These are phyloP conservation scores for Ascochyta lentis DNA, from an alignment of 2,329 filamentous ascomycete genomes.

Conservation along the genomic window DNA sequence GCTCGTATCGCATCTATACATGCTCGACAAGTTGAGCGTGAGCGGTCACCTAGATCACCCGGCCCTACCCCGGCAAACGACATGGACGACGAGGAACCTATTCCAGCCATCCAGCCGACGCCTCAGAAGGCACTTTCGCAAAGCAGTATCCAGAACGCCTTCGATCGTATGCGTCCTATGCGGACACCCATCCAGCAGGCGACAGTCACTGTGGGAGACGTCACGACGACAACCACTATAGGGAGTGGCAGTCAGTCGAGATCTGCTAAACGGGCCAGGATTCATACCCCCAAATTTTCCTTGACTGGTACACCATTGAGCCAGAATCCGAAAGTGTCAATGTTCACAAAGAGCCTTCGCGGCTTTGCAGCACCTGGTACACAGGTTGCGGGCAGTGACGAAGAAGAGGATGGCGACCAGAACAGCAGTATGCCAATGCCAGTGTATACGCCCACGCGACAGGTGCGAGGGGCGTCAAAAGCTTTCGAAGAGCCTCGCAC, in stretches of 20 bases:
- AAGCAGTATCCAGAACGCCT: slow-evolving; percentile 63
- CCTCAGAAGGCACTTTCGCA: slow-evolving; percentile 43
- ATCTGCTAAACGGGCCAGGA: slow-evolving; percentile 57
- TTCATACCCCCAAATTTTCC: slow-evolving; percentile 50
- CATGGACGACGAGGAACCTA: slow-evolving; percentile 30
- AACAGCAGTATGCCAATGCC: slow-evolving; percentile 24
- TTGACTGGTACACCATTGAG: slow-evolving; percentile 36
- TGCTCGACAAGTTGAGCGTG: slow-evolving; percentile 25
- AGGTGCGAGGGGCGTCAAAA: slow-evolving; percentile 13
- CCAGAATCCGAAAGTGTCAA: slow-evolving; percentile 36
- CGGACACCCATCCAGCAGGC: slow-evolving; percentile 69
- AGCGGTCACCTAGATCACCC: slow-evolving; percentile 17
- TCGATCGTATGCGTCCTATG: slow-evolving; percentile 69
- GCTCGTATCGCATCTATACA: slow-evolving; percentile 46
- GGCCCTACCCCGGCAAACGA: slow-evolving; percentile 14
- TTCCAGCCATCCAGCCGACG: slow-evolving; percentile 39
- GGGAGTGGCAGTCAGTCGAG: slow-evolving; percentile 55
- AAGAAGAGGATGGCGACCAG: slow-evolving; percentile 28
- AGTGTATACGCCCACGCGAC: slow-evolving; percentile 25
- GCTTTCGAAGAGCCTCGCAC: slow-evolving; percentile 23
- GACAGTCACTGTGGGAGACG: slow-evolving; percentile 76
- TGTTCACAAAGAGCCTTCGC: slow-evolving; percentile 56
- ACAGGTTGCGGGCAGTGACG: slow-evolving; percentile 41
- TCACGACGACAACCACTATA: slow-evolving; percentile 70
- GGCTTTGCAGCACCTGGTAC: slow-evolving; percentile 64